Evolutionary conservation across 306 rosid species (phyloP), one percentile per base, ranked within the genome.

Genomic region (Cucumis hystrix): DNA sequence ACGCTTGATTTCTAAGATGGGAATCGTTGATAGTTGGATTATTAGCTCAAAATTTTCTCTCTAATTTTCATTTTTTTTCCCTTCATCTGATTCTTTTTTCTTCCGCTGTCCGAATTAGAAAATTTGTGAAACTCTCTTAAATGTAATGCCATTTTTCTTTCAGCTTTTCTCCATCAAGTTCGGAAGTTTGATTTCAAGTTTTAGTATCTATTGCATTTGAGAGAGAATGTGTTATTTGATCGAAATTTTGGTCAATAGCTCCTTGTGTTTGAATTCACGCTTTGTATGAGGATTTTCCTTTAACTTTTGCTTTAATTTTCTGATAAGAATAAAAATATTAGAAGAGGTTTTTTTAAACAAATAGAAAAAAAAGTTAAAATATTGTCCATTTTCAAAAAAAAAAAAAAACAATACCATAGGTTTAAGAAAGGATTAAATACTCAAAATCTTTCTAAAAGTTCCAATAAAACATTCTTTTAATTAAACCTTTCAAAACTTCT

Each of bases 1-100:
- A 76, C 75, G 77, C 14, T 78, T 83, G 81, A 78, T 83, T 59
- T 45, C 60, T 67, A 9, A 21, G 51, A 74, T 35, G 64, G 76
- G 33, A 43, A 7, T 45, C 20, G 39, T 12, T 6, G 51, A 39
- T 21, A 35, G 11, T 12, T 11, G 20, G 75, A 70, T 69, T 62
- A 45, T 47, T 25, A 14, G 18, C 76, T n/a, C 75, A 33, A 14
- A 20, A 21, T 43, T 23, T 47, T 70, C 75, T 66, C 17, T 68
- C 18, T 23, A 21, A 25, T 49, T 47, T 70, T 23, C 52, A 5
- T 5, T 13, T 45, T 70, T 69, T 47, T 47, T 12, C 8, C 14
- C n/a, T 8, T 21, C 18, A 11, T 13, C 4, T 43, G 4, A 47
- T 70, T 70, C 54, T 40, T 67, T 67, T 39, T 25, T 67, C 28